Evolutionary conservation across 2,329 filamentous ascomycete species (phyloP).

Genomic region (Venturia carpophila): DNA sequence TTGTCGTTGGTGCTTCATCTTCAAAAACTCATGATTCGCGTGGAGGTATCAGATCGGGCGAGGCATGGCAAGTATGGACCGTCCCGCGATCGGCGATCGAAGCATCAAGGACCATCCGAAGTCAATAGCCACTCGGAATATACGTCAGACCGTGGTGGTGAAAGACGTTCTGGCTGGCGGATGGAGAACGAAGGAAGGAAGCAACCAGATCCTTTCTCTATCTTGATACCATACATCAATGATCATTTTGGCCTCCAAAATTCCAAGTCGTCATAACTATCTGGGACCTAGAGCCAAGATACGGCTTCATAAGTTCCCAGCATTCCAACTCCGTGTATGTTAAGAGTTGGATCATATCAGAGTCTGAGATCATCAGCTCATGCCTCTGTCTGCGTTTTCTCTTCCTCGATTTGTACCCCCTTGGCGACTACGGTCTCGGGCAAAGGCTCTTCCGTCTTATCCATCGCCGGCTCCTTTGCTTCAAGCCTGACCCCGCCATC

Average conservation of each 20-base stretch:
- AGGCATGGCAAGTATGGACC: neutral
- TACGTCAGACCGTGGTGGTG: neutral
- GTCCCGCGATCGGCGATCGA: neutral
- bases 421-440: neutral
- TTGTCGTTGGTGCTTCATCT: neutral
- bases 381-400: constrained; percentile 2
- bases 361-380: neutral
- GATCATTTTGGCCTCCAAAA: neutral
- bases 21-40: neutral
- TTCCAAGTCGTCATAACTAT: neutral
- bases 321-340: neutral
- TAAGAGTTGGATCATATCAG: neutral
- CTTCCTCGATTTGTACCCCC: neutral
- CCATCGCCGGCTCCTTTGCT: neutral
- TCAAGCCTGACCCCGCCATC: neutral
- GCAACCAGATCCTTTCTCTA: neutral
- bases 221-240: constrained; percentile 9
- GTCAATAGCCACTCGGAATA: neutral
- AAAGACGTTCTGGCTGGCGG: neutral
- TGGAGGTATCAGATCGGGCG: neutral
- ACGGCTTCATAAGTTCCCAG: neutral
- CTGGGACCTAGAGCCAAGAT: neutral
- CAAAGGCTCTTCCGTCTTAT: neutral
- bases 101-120: neutral
- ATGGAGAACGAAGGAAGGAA: neutral